Percentiles rank a stretch among this genome's conserved stretches.
Conservation (phyloP, 2,329 filamentous ascomycete species). For the Capronia epimyces region DNA sequence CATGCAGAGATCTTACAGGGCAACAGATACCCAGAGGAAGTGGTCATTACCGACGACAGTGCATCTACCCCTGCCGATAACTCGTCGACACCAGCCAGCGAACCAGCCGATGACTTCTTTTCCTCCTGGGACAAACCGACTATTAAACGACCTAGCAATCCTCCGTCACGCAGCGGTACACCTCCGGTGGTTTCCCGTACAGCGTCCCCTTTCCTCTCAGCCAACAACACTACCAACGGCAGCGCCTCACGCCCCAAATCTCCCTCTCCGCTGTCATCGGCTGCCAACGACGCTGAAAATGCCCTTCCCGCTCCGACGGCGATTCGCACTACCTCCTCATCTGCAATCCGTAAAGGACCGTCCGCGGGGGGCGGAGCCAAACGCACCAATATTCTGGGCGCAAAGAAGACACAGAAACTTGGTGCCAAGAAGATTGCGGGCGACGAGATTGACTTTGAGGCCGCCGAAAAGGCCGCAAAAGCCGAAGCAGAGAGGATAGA, state of each 20-base stretch:
- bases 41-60: constrained; percentile 70
- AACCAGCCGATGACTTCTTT: constrained; percentile 80
- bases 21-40: constrained; percentile 71
- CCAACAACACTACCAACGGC: constrained; percentile 57
- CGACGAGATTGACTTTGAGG: constrained; percentile 89
- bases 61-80: constrained; percentile 58
- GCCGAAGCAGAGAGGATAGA: constrained; percentile 95
- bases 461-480: constrained; percentile 92
- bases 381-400: constrained; percentile 79
- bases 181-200: constrained; percentile 75
- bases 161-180: constrained; percentile 81
- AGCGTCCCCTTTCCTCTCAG: constrained; percentile 82
- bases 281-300: constrained; percentile 48
- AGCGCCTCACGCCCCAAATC: constrained; percentile 72
- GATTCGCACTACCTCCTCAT: constrained; percentile 68
- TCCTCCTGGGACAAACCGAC: constrained; percentile 98
- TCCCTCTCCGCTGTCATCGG: constrained; percentile 56
- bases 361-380: constrained; percentile 57
- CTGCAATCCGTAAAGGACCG: constrained; percentile 72
- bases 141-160: constrained; percentile 93
- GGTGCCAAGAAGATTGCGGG: constrained; percentile 84
- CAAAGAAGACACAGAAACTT: constrained; percentile 76
- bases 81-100: constrained; percentile 70
- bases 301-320: constrained; percentile 54
- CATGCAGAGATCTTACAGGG: constrained; percentile 24